Evolutionary conservation across 169 alveolate species (phyloP), one percentile per base, ranked within the genome.

Genomic region (Plasmodium sp.): DNA sequence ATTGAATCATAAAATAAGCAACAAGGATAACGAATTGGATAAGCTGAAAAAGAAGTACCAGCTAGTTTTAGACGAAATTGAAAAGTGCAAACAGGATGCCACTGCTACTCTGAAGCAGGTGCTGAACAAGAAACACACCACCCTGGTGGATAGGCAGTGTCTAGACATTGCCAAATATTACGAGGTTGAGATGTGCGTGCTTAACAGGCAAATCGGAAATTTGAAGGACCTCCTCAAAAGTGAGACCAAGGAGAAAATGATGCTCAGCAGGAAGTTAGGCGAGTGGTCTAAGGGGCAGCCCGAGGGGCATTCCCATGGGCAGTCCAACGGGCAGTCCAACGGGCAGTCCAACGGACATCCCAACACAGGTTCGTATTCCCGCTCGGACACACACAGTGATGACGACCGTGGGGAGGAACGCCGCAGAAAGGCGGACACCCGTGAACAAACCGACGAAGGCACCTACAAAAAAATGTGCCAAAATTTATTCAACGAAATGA

Each of bases 81-180:
- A 90, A 18, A 90, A 58, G 33, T 90, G 94, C 51, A 90, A 90
- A 80, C 82, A 79, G 33, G 94, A 90, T 58, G 94, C 94, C 2
- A 80, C 81, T 12, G 48, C 31, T 51, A 56, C 82, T 41, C 5
- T 90, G 45, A 90, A 74, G 73, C 43, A 90, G 72, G 77, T 90
- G 12, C 73, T 90, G 83, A 90, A 90, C 74, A 90, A 90, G 41
- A 90, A 90, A 9, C 39, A 81, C 73, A 79, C 39, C 5, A 90
- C 81, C 73, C 72, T 90, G 39, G 71, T 90, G 2, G 94, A 90
- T 45, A 90, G 81, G 45, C 94, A 90, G 43, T 90, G 91, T 27
- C 18, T 58, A 22, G 94, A 90, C 34, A 72, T 90, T 6, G 58
- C 94, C 0, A 90, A 90, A 80, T 80, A 90, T 90, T 90, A 90